A percentile compares a stretch with the other conserved stretches of the same genome.
Conservation (phyloP, 305 asterid genomes). For the Nicotiana rustica region DNA sequence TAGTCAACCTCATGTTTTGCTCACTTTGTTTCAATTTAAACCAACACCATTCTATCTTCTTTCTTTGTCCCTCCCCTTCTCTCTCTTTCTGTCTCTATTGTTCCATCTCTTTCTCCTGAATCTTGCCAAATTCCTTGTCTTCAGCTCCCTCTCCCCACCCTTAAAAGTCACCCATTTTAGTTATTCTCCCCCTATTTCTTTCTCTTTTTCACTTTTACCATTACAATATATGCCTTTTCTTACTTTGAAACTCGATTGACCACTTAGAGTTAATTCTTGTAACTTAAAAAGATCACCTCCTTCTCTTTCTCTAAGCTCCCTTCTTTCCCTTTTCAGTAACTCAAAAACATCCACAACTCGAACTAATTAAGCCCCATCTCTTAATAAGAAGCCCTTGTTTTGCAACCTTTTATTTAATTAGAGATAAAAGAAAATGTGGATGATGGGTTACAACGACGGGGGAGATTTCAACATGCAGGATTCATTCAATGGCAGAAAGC, state of each 20-base stretch:
- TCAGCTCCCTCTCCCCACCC: constrained; percentile 25
- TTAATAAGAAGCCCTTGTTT: too few relatives aligned
- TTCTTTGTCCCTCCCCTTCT: constrained; percentile 11
- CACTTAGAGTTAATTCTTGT: not conserved
- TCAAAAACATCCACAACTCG: not conserved
- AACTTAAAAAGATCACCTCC: not conserved
- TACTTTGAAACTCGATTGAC: constrained; percentile 22
- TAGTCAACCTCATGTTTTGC: constrained; percentile 56
- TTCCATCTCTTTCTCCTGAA: constrained; percentile 52
- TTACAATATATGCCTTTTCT: not conserved
- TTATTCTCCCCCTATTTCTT: not conserved
- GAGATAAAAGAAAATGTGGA: constrained; percentile 63
- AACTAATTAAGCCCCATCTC: not conserved
- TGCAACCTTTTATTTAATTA: too few relatives aligned
- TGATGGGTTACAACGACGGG: constrained; percentile 83
- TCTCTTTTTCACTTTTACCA: not conserved
- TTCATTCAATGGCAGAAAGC: constrained; percentile 61
- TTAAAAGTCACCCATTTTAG: constrained; percentile 31
- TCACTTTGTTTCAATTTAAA: constrained; percentile 53
- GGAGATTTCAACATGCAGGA: constrained; percentile 65
- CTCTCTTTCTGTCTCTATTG: constrained; percentile 45
- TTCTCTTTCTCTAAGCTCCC: not conserved
- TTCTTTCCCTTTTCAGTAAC: not conserved
- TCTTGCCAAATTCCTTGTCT: constrained; percentile 40
- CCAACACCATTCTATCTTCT: constrained; percentile 47